These are phyloP conservation scores for Cryptosporidium bovis DNA, from an alignment of 169 alveolate genomes.

Conservation along the genomic window DNA sequence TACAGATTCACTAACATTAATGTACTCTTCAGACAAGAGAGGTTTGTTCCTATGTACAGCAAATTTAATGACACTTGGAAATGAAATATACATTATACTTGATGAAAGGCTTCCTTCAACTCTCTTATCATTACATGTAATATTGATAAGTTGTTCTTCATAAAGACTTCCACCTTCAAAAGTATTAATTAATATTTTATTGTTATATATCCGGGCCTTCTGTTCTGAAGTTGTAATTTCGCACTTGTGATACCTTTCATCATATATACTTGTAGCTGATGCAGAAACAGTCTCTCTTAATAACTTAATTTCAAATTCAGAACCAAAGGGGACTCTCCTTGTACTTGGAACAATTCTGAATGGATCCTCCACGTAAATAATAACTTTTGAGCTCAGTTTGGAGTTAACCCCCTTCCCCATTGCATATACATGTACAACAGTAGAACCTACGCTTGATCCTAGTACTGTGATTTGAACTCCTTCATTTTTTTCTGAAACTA, in stretches of 20 bases:
- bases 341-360: constrained; percentile 20
- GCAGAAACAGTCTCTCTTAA: neutral
- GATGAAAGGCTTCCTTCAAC: constrained; percentile 44
- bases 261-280: neutral
- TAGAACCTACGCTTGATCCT: constrained; percentile 68
- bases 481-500: constrained; percentile 15
- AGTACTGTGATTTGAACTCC: constrained; percentile 43
- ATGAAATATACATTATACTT: neutral
- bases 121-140: constrained; percentile 52
- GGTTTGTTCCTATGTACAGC: constrained; percentile 3
- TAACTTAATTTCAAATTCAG: constrained; percentile 26
- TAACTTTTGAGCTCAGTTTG: constrained; percentile 8
- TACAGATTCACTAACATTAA: constrained; percentile 1
- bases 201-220: constrained; percentile 16
- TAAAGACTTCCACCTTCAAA: neutral
- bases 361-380: constrained; percentile 63
- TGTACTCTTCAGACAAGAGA: neutral
- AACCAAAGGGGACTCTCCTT: constrained; percentile 60
- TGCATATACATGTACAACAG: constrained; percentile 14
- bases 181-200: constrained; percentile 6
- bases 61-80: constrained; percentile 20
- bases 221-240: neutral
- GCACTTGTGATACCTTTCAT: constrained; percentile 16
- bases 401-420: neutral
- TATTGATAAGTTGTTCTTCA: neutral